Percentiles rank a stretch among this genome's conserved stretches.
Evolutionary conservation across 805 yeast species (phyloP).

Genomic region (Saccharomycopsis sp.): DNA sequence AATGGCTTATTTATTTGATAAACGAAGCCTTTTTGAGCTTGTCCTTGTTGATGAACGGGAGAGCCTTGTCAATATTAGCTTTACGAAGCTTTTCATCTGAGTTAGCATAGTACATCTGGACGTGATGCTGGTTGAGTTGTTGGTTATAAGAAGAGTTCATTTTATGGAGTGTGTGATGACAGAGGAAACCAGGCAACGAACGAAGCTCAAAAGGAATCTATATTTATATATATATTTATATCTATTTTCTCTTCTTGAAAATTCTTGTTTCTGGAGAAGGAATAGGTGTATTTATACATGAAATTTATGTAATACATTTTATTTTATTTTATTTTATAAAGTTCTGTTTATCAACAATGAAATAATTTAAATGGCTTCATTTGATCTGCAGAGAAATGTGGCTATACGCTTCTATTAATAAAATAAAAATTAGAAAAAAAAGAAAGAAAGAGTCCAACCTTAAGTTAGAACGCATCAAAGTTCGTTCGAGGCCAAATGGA

Average conservation of each 20-base stretch:
- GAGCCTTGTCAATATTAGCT: conserved; percentile 10
- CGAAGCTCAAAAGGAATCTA: conserved; percentile 45
- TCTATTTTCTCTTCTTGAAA: conserved; percentile 1
- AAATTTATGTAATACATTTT: too few relatives aligned
- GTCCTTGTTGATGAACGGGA: conserved; percentile 11
- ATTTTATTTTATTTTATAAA: too few relatives aligned
- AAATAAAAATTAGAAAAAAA: too few relatives aligned
- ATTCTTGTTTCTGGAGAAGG: not conserved
- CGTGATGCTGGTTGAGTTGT: conserved; percentile 11
- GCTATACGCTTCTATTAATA: too few relatives aligned
- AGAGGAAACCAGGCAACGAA: not conserved
- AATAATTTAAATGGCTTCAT: too few relatives aligned
- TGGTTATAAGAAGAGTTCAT: conserved; percentile 6
- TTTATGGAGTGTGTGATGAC: not conserved
- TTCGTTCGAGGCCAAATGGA: too few relatives aligned
- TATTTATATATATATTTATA: not conserved
- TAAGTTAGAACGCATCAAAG: too few relatives aligned
- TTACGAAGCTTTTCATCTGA: conserved; percentile 10
- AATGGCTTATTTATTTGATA: not conserved
- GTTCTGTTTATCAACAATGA: too few relatives aligned
- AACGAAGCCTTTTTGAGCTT: conserved; percentile 9
- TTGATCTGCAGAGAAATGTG: too few relatives aligned
- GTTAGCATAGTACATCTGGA: conserved; percentile 6
- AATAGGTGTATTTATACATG: too few relatives aligned
- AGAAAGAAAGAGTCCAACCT: too few relatives aligned